Percentiles rank a stretch among this genome's conserved stretches.
Conservation (phyloP, 2,329 filamentous ascomycete genomes). For the Aureobasidium sp. region DNA sequence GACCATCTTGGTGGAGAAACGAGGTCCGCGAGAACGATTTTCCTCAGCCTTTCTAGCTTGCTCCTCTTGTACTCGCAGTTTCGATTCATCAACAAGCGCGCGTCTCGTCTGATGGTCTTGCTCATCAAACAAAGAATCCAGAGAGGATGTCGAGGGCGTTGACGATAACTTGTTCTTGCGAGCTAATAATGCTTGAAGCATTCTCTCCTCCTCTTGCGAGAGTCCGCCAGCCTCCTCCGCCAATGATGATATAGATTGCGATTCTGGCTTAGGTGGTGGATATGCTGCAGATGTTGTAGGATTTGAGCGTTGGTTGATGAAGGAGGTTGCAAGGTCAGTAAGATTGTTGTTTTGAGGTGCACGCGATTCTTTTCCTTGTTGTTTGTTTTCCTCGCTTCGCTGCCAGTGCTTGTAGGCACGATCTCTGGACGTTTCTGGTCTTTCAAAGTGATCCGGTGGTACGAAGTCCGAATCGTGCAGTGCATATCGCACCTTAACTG, state of each 20-base stretch:
- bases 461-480: neutral
- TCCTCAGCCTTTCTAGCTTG: neutral
- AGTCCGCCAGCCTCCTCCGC: neutral
- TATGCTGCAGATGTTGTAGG: neutral
- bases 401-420: neutral
- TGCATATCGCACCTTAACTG: neutral
- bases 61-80: neutral
- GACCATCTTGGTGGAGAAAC: neutral
- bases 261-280: neutral
- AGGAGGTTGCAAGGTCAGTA: neutral
- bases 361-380: neutral
- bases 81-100: constrained; percentile 1
- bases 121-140: neutral
- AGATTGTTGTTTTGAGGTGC: neutral
- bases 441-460: neutral
- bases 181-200: constrained; percentile 8
- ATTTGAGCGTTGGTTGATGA: neutral
- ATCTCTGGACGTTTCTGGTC: neutral
- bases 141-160: neutral
- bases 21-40: neutral
- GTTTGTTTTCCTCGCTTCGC: neutral
- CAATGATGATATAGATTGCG: neutral
- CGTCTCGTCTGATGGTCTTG: neutral
- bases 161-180: constrained; percentile 1
- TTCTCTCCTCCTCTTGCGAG: constrained; percentile 7